A percentile compares a stretch with the other conserved stretches of the same genome.
Evolutionary conservation across 441 rosid species (phyloP).

Genomic region (Omphalea diandra): DNA sequence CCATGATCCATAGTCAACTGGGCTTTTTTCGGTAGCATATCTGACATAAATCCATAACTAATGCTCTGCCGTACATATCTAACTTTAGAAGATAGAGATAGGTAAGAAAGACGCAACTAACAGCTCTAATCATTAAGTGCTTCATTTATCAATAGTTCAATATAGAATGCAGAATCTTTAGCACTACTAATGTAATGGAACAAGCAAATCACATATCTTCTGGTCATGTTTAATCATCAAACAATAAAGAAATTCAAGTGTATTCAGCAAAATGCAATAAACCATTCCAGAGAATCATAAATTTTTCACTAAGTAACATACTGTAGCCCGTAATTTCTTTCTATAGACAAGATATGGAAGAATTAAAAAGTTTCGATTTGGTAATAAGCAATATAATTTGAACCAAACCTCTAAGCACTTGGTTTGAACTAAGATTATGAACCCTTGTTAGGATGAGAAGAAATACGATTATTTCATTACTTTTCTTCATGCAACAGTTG

Average conservation of each 20-base stretch:
- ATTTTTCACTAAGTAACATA: not conserved
- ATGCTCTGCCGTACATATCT: not conserved
- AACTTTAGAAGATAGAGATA: not conserved
- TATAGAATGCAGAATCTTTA: not conserved
- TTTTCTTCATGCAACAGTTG: not conserved
- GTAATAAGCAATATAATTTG: not conserved
- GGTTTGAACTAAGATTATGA: not conserved
- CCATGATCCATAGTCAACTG: not conserved
- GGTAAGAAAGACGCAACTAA: not conserved
- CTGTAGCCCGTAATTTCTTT: not conserved
- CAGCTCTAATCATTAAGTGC: not conserved
- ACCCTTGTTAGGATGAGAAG: not conserved
- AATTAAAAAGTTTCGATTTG: not conserved
- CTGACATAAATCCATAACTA: not conserved
- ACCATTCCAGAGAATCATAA: slow-evolving; percentile 3
- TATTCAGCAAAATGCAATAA: not conserved
- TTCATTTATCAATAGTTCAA: not conserved
- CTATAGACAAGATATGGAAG: not conserved
- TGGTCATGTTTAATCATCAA: not conserved
- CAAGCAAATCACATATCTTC: not conserved
- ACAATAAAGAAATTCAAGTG: not conserved
- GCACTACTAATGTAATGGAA: not conserved
- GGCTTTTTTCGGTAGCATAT: not conserved
- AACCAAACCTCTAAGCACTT: not conserved
- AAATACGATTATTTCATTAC: not conserved